Conservation (phyloP, 768 basidiomycete genomes). For the Neoboletus brunneissimus region DNA sequence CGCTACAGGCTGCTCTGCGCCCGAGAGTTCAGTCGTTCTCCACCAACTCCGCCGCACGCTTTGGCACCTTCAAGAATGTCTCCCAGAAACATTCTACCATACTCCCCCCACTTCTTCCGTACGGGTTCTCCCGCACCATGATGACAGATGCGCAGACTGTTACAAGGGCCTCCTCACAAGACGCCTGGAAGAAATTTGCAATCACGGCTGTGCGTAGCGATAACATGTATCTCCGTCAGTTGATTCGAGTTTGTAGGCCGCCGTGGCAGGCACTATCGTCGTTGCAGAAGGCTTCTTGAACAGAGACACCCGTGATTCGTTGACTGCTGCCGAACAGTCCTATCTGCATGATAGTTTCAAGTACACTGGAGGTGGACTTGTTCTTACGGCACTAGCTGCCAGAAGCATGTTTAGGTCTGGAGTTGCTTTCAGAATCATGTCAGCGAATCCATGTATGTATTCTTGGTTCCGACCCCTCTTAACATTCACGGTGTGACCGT, state of each 20-base stretch:
- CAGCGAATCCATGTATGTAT: constrained; percentile 73
- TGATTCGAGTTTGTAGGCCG: constrained; percentile 43
- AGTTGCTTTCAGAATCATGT: constrained; percentile 69
- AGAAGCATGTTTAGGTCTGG: constrained; percentile 73
- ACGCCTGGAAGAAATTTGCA: constrained; percentile 49
- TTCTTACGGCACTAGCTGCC: constrained; percentile 74
- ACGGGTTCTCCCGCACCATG: constrained; percentile 42
- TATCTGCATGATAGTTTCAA: constrained; percentile 77
- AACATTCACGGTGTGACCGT: neutral
- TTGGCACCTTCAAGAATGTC: constrained; percentile 20
- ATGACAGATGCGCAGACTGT: constrained; percentile 44
- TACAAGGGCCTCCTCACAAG: constrained; percentile 37
- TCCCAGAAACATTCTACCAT: constrained; percentile 29
- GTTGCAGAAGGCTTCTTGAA: constrained; percentile 66
- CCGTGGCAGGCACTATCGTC: constrained; percentile 69
- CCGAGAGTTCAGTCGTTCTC: constrained; percentile 20
- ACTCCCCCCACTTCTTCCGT: constrained; percentile 23
- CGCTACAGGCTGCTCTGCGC: constrained; percentile 22
- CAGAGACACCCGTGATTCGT: constrained; percentile 70
- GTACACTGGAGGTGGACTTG: constrained; percentile 80
- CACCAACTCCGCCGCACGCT: constrained; percentile 19
- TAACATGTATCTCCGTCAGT: neutral
- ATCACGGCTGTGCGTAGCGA: constrained; percentile 48
- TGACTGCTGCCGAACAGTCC: constrained; percentile 59
- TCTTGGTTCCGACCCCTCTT: neutral